These are phyloP conservation scores for Quercus lobata DNA, from an alignment of 331 rosid genomes.

Conservation along the genomic window DNA sequence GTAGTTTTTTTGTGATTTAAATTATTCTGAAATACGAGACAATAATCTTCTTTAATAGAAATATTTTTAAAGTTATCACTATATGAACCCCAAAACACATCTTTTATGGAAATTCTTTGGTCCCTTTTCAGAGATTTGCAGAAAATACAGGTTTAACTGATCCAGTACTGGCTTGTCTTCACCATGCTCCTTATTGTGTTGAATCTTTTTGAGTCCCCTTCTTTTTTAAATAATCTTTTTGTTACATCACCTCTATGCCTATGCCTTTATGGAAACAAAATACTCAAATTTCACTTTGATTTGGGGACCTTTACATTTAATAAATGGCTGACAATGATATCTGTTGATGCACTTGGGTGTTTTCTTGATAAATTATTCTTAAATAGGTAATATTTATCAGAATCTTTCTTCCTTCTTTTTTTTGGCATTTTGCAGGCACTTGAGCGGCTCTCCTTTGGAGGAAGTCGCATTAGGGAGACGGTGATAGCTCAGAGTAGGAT, in stretches of 20 bases:
- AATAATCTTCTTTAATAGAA: background rate
- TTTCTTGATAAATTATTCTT: background rate
- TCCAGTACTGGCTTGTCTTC: background rate
- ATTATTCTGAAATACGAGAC: background rate
- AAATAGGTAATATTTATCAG: background rate
- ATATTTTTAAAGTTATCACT: background rate
- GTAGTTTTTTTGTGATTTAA: background rate
- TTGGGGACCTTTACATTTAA: background rate
- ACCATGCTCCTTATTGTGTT: background rate
- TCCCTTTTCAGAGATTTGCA: background rate
- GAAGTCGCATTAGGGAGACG: conserved; percentile 62
- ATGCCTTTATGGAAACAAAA: background rate
- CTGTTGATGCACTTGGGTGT: background rate
- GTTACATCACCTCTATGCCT: background rate
- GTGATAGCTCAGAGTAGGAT: conserved; percentile 81
- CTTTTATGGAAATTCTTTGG: background rate
- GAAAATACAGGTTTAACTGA: background rate
- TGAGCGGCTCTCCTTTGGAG: conserved; percentile 73
- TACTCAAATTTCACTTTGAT: background rate
- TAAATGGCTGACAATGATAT: background rate
- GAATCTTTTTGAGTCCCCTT: background rate
- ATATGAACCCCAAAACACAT: too few species aligned
- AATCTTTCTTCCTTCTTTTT: background rate
- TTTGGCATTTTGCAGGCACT: conserved; percentile 54
- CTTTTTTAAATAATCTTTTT: background rate